Conservation (phyloP, 495 filamentous ascomycete species). For the Parachaetomium inaequale region DNA sequence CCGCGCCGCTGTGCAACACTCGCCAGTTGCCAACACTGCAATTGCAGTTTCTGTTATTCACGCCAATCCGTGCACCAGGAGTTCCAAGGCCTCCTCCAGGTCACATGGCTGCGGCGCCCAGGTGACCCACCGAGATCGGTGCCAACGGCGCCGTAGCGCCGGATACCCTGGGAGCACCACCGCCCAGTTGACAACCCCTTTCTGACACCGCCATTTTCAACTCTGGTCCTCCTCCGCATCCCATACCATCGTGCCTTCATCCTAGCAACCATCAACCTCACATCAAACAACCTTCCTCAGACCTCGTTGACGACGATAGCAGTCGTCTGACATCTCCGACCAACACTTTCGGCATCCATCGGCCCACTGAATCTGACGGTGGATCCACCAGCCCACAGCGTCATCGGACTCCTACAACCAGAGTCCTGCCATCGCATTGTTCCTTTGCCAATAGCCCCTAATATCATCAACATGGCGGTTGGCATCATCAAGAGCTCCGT, state of each 20-base stretch:
- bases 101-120: slow-evolving; percentile 24
- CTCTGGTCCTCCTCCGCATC: neutral
- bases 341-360: slow-evolving; percentile 11
- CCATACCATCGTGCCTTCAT: neutral
- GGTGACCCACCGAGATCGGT: slow-evolving; percentile 31
- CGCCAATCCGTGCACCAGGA: neutral
- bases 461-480: slow-evolving; percentile 27
- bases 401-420: neutral
- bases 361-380: neutral
- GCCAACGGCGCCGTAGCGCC: slow-evolving; percentile 21
- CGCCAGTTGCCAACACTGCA: slow-evolving; percentile 8
- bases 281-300: neutral
- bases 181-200: neutral
- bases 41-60: slow-evolving; percentile 14
- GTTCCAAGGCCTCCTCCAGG: slow-evolving; percentile 4
- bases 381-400: neutral
- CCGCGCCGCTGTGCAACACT: neutral
- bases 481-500: slow-evolving; percentile 20
- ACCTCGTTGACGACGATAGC: neutral
- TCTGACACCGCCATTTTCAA: slow-evolving; percentile 31
- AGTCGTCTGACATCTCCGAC: neutral
- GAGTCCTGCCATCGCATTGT: neutral
- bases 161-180: neutral
- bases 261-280: neutral
- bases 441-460: neutral